Percentiles rank a stretch among this genome's conserved stretches.
Conservation (phyloP, 208 protist species). For the Crithidia bombi region DNA sequence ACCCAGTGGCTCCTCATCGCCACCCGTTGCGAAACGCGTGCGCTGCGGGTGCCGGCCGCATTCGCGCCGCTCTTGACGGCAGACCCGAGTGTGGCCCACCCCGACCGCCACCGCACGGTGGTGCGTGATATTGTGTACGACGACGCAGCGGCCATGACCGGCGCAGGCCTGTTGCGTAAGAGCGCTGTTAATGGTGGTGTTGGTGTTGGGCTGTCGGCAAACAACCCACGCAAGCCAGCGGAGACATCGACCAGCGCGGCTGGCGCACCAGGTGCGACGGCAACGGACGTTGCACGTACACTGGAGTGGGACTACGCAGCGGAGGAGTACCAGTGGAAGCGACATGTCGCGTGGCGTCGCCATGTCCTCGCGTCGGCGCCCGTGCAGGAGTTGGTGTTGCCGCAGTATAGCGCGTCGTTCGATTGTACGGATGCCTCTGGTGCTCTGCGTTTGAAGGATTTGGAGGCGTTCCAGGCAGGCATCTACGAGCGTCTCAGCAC, state of each 20-base stretch:
- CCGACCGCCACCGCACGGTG: conserved; percentile 50
- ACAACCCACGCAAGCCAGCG: no score
- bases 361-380: conserved; percentile 39
- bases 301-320: conserved; percentile 43
- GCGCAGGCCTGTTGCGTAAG: not conserved
- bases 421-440: conserved; percentile 54
- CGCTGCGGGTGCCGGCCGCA: conserved; percentile 56
- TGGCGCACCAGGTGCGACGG: no score
- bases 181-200: not conserved
- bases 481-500: conserved; percentile 60
- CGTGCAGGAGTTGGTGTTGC: conserved; percentile 56
- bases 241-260: no score
- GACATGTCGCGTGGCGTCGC: conserved; percentile 56
- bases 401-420: conserved; percentile 68
- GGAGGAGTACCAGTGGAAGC: conserved; percentile 65
- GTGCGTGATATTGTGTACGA: conserved; percentile 38
- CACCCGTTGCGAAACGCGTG: conserved; percentile 44
- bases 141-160: not conserved
- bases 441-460: conserved; percentile 49
- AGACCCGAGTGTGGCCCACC: conserved; percentile 71
- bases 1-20: conserved; percentile 65
- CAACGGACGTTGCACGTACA: conserved; percentile 5
- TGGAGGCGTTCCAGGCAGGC: conserved; percentile 66
- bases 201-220: not conserved
- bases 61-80: conserved; percentile 71